Evolutionary conservation across 345 rosid species (phyloP), one percentile per base, ranked within the genome.

Genomic region (Rubroshorea leprosula): DNA sequence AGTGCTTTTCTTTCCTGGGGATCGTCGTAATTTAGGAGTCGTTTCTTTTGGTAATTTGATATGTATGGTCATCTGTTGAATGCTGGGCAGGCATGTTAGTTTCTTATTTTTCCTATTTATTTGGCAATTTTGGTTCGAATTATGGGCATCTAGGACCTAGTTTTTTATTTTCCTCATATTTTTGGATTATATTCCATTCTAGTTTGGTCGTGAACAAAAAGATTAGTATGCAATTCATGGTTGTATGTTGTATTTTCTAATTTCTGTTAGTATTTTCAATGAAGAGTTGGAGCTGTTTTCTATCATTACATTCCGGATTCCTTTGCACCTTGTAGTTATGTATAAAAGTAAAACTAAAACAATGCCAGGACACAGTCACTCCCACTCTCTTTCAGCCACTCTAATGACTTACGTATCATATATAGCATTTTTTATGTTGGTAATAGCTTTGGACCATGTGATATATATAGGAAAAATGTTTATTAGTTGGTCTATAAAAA

Each of bases 41-140:
- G 65, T 48, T 62, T 57, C 53, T 35, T 65, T 57, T 49, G 22
- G 23, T 41, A 12, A 39, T 21, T 21, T 17, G 17, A 22, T 51
- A 23, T 49, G 56, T 56, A 46, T 19, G 59, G 49, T 54, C 9
- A 29, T 47, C 60, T 39, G 49, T 49, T 45, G 14, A n/a, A 46
- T 67, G 59, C 46, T 54, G 23, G 44, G 49, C 9, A 43, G 62
- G 39, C 7, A 12, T 51, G 9, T 9, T 5, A 19, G 50, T 52
- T 62, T 25, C 41, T 6, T 35, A n/a, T n/a, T n/a, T 29, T 29
- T 29, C 19, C 45, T 58, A 16, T 62, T 26, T 47, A 23, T 49
- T 56, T 57, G 52, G 54, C 51, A 22, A 44, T 66, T 67, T 58
- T 49, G 56, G 56, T 65, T 55, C 27, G 62, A 31, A 38, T 39